phyloP scores from a whole-genome alignment of 176 grass and related monocot genomes.

The Alopecurus myosuroides region DNA sequence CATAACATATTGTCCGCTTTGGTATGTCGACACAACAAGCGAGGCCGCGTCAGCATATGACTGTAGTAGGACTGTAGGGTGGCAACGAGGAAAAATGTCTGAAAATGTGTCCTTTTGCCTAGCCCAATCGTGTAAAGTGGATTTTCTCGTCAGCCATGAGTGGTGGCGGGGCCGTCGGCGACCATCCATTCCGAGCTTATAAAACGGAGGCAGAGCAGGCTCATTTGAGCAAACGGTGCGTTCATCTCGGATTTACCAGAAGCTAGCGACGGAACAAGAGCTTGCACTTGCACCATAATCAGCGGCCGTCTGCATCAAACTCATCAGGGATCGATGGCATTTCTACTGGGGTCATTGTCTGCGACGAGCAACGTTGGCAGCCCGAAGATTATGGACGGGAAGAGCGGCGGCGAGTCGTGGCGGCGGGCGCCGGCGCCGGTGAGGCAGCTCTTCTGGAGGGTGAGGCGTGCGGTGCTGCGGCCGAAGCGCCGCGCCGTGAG shows the following conservation, averaged over 20 bases:
- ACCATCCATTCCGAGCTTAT: too few relatives aligned
- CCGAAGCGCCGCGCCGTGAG: neutral
- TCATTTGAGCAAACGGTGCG: neutral
- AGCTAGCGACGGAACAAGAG: neutral
- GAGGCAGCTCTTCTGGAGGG: constrained; percentile 26
- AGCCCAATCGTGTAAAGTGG: neutral
- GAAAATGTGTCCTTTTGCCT: neutral
- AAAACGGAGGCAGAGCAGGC: neutral
- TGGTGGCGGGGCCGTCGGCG: neutral
- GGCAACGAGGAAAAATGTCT: too few relatives aligned
- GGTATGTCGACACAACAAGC: neutral
- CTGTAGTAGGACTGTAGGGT: too few relatives aligned
- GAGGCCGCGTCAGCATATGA: neutral
- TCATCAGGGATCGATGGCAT: neutral
- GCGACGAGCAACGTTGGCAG: neutral
- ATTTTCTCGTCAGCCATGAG: neutral
- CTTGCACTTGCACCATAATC: too few relatives aligned
- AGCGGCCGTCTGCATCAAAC: neutral
- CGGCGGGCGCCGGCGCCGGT: neutral
- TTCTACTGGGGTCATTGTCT: neutral
- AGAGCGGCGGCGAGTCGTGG: neutral
- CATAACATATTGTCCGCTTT: too few relatives aligned
- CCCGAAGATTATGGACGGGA: neutral
- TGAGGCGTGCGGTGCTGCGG: neutral
- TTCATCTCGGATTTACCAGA: neutral